These are phyloP conservation scores for Cokeromyces recurvatus DNA, from an alignment of 371 early-diverging fungal genomes.

Conservation along the genomic window DNA sequence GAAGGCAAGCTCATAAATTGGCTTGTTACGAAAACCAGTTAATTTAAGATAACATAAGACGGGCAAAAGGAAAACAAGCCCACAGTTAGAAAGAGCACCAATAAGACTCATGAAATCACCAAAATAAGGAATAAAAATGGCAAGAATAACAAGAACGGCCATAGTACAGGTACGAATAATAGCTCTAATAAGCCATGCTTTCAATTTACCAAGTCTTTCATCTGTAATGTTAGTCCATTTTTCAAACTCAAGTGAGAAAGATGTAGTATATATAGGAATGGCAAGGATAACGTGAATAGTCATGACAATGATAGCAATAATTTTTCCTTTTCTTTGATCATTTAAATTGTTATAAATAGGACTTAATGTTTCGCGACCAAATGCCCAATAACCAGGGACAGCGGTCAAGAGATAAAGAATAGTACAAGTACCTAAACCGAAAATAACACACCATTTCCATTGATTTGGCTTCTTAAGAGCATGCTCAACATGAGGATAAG, in stretches of 20 bases:
- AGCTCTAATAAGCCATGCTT: conserved; percentile 40
- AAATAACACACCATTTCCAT: conserved; percentile 63
- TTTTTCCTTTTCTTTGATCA: conserved; percentile 49
- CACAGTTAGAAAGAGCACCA: conserved; percentile 57
- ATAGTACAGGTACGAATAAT: conserved; percentile 40
- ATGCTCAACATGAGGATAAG: conserved; percentile 63
- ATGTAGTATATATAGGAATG: conserved; percentile 73
- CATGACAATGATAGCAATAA: conserved; percentile 65
- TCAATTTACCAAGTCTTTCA: conserved; percentile 15
- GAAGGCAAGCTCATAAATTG: conserved; percentile 34
- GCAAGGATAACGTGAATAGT: conserved; percentile 78
- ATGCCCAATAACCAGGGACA: conserved; percentile 71
- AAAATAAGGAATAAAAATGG: conserved; percentile 56
- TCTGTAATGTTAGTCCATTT: conserved; percentile 29
- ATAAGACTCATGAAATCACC: conserved; percentile 63
- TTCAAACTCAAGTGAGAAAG: conserved; percentile 71
- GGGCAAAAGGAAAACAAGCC: conserved; percentile 52
- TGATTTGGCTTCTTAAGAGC: conserved; percentile 71
- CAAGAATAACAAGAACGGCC: conserved; percentile 37
- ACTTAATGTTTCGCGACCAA: conserved; percentile 61
- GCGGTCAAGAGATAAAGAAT: conserved; percentile 72
- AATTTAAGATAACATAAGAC: conserved; percentile 53
- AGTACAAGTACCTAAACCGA: conserved; percentile 62
- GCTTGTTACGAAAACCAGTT: conserved; percentile 42
- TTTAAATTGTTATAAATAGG: conserved; percentile 72